Evolutionary conservation across 2,329 filamentous ascomycete species (phyloP).

Genomic region (Fusarium sp.): DNA sequence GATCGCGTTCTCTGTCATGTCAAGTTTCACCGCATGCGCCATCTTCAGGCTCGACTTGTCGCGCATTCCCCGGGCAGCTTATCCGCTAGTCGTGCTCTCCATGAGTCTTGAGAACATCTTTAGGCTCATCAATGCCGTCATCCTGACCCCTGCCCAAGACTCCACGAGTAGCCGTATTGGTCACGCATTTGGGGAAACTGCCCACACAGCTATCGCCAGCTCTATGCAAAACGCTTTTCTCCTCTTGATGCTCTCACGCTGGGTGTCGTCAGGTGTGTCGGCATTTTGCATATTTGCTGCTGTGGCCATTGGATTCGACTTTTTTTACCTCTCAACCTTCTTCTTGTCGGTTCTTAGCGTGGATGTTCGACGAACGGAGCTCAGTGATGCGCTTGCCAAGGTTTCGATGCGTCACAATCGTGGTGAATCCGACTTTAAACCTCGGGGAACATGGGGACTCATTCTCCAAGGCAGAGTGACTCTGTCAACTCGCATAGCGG

Average conservation of each 20-base stretch:
- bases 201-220: constrained; percentile 73
- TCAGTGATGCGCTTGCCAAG: constrained; percentile 75
- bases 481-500: constrained; percentile 77
- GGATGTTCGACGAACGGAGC: constrained; percentile 78
- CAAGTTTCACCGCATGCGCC: constrained; percentile 82
- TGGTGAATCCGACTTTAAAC: constrained; percentile 37
- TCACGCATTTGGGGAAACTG: constrained; percentile 77
- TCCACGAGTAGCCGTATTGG: constrained; percentile 75
- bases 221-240: constrained; percentile 75
- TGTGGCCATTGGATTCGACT: constrained; percentile 78
- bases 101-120: constrained; percentile 84
- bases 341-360: constrained; percentile 82
- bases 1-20: constrained; percentile 76
- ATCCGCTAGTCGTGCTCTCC: constrained; percentile 78
- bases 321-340: constrained; percentile 81
- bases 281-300: constrained; percentile 81
- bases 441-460: constrained; percentile 62
- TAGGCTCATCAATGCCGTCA: constrained; percentile 78
- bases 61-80: constrained; percentile 76
- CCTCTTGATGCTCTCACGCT: constrained; percentile 69
- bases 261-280: constrained; percentile 75
- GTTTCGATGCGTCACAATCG: constrained; percentile 56
- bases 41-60: constrained; percentile 79
- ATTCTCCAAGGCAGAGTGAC: constrained; percentile 71
- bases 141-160: constrained; percentile 74